Conservation (phyloP, 164 flowering plant species). For the Piper longum region DNA sequence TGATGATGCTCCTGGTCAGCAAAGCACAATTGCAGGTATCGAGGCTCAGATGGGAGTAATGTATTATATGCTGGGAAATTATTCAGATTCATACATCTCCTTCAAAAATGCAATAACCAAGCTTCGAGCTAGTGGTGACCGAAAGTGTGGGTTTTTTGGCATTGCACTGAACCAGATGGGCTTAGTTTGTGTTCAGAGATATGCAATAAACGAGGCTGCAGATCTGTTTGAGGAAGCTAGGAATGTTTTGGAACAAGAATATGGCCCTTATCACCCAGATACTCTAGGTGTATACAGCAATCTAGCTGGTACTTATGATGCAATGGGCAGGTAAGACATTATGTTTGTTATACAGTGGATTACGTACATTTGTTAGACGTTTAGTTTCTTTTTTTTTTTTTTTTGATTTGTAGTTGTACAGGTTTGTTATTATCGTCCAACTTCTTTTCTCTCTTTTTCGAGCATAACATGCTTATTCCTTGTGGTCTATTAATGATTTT, state of each 20-base stretch:
- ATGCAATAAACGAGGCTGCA: conserved; percentile 68
- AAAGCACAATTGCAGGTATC: conserved; percentile 73
- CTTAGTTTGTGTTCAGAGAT: conserved; percentile 70
- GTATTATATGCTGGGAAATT: conserved; percentile 72
- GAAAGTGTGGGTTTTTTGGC: conserved; percentile 80
- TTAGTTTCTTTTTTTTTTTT: not conserved
- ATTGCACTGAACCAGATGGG: conserved; percentile 96
- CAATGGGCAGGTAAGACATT: conserved; percentile 57
- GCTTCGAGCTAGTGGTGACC: conserved; percentile 80
- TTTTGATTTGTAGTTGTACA: not conserved
- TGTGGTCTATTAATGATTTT: not conserved
- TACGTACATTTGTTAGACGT: too few species aligned
- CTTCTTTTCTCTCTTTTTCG: not conserved
- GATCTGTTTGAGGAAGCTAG: conserved; percentile 88
- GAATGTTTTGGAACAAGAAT: conserved; percentile 61
- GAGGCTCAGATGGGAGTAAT: conserved; percentile 96
- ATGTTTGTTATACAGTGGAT: conserved; percentile 9
- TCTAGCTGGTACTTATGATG: conserved; percentile 95
- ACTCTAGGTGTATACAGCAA: conserved; percentile 94
- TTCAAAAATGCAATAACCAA: conserved; percentile 53
- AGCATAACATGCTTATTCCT: too few species aligned
- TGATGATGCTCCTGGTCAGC: conserved; percentile 76
- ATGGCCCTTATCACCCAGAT: conserved; percentile 84
- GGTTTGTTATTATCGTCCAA: not conserved
- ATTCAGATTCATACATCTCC: conserved; percentile 53